Conservation (phyloP, 2,329 filamentous ascomycete genomes). For the Ustulina deusta region DNA sequence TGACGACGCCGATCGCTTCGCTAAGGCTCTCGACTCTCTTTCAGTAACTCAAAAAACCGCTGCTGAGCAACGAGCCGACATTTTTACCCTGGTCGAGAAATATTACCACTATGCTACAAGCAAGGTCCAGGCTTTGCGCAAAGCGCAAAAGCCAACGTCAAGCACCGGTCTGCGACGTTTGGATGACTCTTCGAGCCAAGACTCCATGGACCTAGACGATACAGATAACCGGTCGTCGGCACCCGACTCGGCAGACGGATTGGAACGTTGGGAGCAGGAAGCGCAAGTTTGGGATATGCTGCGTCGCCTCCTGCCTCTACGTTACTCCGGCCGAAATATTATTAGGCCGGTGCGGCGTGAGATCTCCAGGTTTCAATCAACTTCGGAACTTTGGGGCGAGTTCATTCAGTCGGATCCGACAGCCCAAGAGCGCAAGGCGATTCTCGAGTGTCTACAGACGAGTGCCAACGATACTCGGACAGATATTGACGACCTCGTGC, state of each 20-base stretch:
- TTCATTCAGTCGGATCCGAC: constrained; percentile 80
- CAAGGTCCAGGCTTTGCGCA: constrained; percentile 58
- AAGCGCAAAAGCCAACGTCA: constrained; percentile 55
- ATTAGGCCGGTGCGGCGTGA: constrained; percentile 54
- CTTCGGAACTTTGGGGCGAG: constrained; percentile 67
- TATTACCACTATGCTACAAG: constrained; percentile 70
- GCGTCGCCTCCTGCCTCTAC: constrained; percentile 76
- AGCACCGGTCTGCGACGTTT: constrained; percentile 48
- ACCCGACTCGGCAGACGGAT: constrained; percentile 54
- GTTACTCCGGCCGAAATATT: constrained; percentile 62
- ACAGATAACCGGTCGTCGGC: constrained; percentile 53
- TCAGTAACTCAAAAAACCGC: constrained; percentile 61
- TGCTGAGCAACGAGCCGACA: constrained; percentile 70
- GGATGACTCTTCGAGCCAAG: constrained; percentile 54
- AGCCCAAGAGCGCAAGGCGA: constrained; percentile 81
- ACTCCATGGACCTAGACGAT: constrained; percentile 69
- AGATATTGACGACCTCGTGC: constrained; percentile 80
- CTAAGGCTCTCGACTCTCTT: constrained; percentile 83
- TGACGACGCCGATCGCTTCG: constrained; percentile 88
- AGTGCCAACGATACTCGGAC: constrained; percentile 74
- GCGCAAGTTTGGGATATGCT: constrained; percentile 92
- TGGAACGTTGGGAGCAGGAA: constrained; percentile 81
- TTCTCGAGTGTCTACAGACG: constrained; percentile 88
- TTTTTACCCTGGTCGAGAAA: constrained; percentile 74
- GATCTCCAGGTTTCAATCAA: constrained; percentile 47